phyloP scores from a whole-genome alignment of 148 eudicot genomes.

The Rhododendron griersonianum region DNA sequence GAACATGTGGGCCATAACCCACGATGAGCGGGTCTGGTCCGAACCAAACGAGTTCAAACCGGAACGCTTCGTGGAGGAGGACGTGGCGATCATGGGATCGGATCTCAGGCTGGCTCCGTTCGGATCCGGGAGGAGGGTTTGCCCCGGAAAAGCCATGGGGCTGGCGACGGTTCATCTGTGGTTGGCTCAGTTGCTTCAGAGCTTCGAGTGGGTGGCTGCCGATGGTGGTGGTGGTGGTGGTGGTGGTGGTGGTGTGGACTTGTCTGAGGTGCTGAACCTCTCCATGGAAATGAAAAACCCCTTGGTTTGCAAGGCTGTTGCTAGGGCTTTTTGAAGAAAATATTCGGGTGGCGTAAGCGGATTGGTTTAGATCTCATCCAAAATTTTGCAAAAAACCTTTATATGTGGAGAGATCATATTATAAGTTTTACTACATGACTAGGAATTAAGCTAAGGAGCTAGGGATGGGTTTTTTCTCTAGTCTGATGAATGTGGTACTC shows the following conservation, averaged over 20 bases:
- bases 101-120: constrained; percentile 81
- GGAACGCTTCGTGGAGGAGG: constrained; percentile 64
- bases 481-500: not conserved
- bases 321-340: constrained; percentile 38
- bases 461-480: not conserved
- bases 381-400: constrained; percentile 8
- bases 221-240: constrained; percentile 37
- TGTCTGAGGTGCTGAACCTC: constrained; percentile 68
- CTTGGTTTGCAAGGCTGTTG: constrained; percentile 71
- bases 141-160: constrained; percentile 85
- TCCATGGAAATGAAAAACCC: constrained; percentile 89
- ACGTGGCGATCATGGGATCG: constrained; percentile 75
- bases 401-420: not conserved
- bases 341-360: not conserved
- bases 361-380: constrained; percentile 12
- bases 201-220: constrained; percentile 59
- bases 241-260: constrained; percentile 51
- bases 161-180: constrained; percentile 77
- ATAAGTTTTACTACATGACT: no score
- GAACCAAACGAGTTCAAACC: constrained; percentile 62
- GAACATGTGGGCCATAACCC: constrained; percentile 97
- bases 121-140: constrained; percentile 85
- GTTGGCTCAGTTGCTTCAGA: constrained; percentile 83
- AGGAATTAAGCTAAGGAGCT: not conserved
- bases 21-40: constrained; percentile 64